Evolutionary conservation across 768 basidiomycete species (phyloP).

Genomic region (Stropharia rugosoannulata): DNA sequence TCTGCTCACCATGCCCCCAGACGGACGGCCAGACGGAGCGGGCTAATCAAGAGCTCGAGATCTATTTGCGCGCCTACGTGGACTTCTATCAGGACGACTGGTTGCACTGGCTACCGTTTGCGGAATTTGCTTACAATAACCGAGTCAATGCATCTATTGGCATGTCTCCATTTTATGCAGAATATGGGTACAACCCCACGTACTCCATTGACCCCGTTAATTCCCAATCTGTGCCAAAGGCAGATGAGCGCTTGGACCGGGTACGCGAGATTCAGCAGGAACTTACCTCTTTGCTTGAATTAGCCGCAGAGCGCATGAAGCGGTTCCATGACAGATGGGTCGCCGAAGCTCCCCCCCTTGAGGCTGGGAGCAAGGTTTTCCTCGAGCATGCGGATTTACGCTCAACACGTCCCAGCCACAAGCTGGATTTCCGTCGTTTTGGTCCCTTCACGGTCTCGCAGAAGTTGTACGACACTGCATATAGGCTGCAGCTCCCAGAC

Average conservation of each 20-base stretch:
- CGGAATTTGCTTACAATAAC: slow-evolving; percentile 1
- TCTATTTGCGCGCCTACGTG: background rate
- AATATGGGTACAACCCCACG: background rate
- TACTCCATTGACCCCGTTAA: background rate
- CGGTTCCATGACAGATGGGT: background rate
- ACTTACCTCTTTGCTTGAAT: background rate
- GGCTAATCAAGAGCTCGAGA: background rate
- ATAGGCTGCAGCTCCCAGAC: background rate
- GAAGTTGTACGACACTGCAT: background rate
- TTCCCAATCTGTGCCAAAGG: background rate
- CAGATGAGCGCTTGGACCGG: background rate
- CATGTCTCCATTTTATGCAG: background rate
- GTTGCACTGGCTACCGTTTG: background rate
- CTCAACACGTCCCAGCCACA: background rate
- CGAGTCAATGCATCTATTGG: background rate
- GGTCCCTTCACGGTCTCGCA: background rate
- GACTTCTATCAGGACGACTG: background rate
- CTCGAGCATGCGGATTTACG: background rate
- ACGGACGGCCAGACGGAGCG: slow-evolving; percentile 4
- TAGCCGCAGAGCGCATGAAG: background rate
- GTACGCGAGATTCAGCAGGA: background rate
- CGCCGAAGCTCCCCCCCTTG: too few relatives aligned
- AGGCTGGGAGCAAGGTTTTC: background rate
- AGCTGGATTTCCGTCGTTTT: background rate
- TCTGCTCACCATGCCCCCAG: background rate